Evolutionary conservation across 257 asterid species (phyloP), one percentile per base, ranked within the genome.

Genomic region (Ehretia macrophylla): DNA sequence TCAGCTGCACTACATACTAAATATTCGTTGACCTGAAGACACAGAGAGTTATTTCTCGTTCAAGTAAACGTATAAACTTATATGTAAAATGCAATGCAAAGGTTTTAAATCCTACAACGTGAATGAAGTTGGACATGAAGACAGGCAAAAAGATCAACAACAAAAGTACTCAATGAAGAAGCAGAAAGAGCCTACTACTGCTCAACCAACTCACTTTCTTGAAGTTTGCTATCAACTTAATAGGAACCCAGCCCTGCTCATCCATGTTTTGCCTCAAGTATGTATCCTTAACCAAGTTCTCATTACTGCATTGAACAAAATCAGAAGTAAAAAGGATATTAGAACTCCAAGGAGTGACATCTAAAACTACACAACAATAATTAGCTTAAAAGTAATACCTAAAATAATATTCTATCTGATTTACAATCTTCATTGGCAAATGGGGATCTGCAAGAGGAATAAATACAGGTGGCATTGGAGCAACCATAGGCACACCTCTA

Each of bases 401-500:
- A 68, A 85, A 85, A 68, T 88, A 88, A 67, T 88, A 85, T 17
- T 88, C 90, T 23, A 88, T 79, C 69, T 85, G 96, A 20, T 72
- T 77, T 55, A 79, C 53, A 63, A 88, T 77, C 79, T 71, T 77
- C 45, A 76, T 47, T 20, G 66, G 83, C 70, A 85, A 65, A 60
- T 77, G 79, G 46, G 94, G 85, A 66, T 86, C 94, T 16, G 68
- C 68, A 62, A 74, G 48, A 8, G 79, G 69, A 62, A 59, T 50
- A 68, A 45, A 68, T 63, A 75, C 17, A 32, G 80, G 82, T 16
- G 75, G 38, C 60, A 83, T 44, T 17, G 84, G 83, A 66, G 75
- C 47, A 42, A 76, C 73, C 80, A 85, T 66, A 44, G 89, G 59
- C 68, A 81, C 60, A 21, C 79, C 67, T 65, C 88, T 79, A 17